Evolutionary conservation across 352 stramenopile genomes (phyloP).

Genomic region (Globisporangium sylvaticum): DNA sequence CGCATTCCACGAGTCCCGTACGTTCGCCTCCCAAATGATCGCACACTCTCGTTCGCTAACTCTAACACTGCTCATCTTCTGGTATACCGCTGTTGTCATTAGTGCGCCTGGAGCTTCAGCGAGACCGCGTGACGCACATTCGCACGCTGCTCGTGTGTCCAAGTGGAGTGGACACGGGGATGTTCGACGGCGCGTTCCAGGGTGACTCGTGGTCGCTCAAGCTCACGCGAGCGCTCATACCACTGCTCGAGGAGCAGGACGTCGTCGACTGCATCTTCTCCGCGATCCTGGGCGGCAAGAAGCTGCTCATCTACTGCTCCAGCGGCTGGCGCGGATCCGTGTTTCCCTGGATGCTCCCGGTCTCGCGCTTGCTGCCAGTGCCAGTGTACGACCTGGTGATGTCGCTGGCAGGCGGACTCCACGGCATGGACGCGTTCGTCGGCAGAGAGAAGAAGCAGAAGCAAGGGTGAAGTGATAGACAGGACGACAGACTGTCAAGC

Average conservation of each 20-base stretch:
- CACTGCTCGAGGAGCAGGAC: conserved; percentile 40
- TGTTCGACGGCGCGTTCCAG: conserved; percentile 63
- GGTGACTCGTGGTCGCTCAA: conserved; percentile 34
- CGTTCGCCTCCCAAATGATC: not conserved
- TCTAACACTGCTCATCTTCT: not conserved
- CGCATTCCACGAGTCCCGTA: conserved; percentile 60
- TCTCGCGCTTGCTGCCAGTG: conserved; percentile 58
- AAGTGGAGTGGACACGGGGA: conserved; percentile 64
- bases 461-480: not conserved
- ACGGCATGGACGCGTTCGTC: conserved; percentile 78
- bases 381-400: conserved; percentile 49
- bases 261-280: conserved; percentile 50
- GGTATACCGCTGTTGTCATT: not conserved
- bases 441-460: conserved; percentile 17
- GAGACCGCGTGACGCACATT: conserved; percentile 48
- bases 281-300: conserved; percentile 46
- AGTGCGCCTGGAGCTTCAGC: conserved; percentile 79
- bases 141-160: conserved; percentile 74
- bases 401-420: conserved; percentile 48
- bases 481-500: no score
- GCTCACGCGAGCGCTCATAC: conserved; percentile 40
- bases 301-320: conserved; percentile 69
- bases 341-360: conserved; percentile 43
- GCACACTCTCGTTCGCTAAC: not conserved
- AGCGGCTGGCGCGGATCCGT: conserved; percentile 44